Base-by-base conservation (phyloP, 1,139 yeast species). In the Kazachstania sp. region DNA sequence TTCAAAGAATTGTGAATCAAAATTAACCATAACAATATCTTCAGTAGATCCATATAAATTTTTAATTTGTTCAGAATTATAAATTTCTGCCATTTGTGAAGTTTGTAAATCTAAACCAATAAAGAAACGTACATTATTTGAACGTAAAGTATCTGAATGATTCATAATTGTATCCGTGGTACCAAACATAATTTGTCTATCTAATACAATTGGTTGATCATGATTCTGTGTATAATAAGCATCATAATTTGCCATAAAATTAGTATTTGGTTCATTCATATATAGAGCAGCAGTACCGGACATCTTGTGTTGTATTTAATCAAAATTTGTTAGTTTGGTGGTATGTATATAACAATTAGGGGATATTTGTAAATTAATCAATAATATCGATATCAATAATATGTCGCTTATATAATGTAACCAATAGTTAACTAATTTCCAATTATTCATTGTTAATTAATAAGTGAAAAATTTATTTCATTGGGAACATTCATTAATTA, bases 121-220 rank as follows among this genome's bases (percentile, higher is more conserved):
- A 45, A 62, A 57, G 41, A 58, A 58, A 45, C 53, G 53, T 39
- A 49, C 44, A 34, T 52, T 49, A 20, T 48, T 32, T 7, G 35
- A 29, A 31, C 36, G 29, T 26, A 50, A 16, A 11, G 43, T 18
- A 61, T 55, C 45, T 59, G 64, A 4, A 55, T 61, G 39, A 49
- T 51, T 50, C 0, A 67, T 60, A 8, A 67, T 53, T 0, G 68
- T 54, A 50, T 66, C 64, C 41, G 66, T 48, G 1, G 71, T 69
- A 1, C 71, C 71, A 31, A 67, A 54, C 57, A 64, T 66, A 2
- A 67, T 55, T 44, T 59, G 60, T 20, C 56, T 56, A 20, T 65
- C 57, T 28, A 68, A 44, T 44, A 58, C 63, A 48, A 65, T 69
- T 7, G 70, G 66, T 36, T 46, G 51, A 35, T 55, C 49, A 42